These are phyloP conservation scores for Salix suchowensis DNA, from an alignment of 345 rosid genomes.

Conservation along the genomic window DNA sequence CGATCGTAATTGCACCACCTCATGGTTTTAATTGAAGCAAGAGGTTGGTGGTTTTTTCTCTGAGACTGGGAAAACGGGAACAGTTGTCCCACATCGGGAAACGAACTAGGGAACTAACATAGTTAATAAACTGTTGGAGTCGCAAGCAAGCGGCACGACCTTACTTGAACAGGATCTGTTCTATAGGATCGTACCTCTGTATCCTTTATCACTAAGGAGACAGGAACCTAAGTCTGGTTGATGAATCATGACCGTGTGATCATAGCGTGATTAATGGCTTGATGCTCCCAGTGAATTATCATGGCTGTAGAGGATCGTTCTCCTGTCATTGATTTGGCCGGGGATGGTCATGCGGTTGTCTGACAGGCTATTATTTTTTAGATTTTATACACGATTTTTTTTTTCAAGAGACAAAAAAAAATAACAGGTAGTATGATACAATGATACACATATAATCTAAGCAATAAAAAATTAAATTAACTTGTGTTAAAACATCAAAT, in stretches of 20 bases:
- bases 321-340: fast-evolving
- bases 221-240: neutral
- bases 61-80: fast-evolving
- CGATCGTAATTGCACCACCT: no score
- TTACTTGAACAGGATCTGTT: slow-evolving; percentile 27
- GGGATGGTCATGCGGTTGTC: slow-evolving; percentile 9
- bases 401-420: no score
- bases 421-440: no score
- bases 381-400: no score
- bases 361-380: neutral
- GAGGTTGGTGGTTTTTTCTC: no score
- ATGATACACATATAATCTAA: no score
- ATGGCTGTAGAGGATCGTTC: slow-evolving; percentile 1
- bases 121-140: fast-evolving
- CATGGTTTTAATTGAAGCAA: no score
- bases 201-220: slow-evolving; percentile 1
- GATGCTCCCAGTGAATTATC: fast-evolving
- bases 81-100: neutral
- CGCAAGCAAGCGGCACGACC: fast-evolving
- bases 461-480: no score
- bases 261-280: neutral
- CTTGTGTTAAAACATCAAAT: no score
- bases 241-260: neutral
- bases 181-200: slow-evolving; percentile 19
- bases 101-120: fast-evolving